phyloP scores from a whole-genome alignment of 441 rosid species.

The Populus hybrid region DNA sequence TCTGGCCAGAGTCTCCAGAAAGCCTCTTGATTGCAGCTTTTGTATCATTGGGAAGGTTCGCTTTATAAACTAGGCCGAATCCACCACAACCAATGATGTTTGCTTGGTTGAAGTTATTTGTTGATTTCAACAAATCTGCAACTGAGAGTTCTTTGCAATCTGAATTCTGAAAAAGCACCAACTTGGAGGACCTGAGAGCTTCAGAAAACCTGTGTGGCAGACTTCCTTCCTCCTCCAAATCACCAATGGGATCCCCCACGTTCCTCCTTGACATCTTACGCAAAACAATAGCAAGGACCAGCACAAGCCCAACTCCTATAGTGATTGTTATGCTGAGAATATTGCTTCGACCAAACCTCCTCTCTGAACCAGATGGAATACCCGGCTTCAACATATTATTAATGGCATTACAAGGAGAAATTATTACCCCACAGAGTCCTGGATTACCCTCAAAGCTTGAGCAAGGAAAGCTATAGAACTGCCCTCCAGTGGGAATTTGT shows the following conservation, averaged over 20 bases:
- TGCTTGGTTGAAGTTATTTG: conserved; percentile 77
- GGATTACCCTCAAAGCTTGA: conserved; percentile 91
- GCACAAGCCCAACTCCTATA: conserved; percentile 52
- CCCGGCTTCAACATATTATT: conserved; percentile 37
- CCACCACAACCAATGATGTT: conserved; percentile 91
- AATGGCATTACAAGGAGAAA: conserved; percentile 49
- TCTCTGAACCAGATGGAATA: conserved; percentile 29
- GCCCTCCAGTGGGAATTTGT: conserved; percentile 68
- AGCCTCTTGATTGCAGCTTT: conserved; percentile 85
- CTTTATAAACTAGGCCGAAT: too few species aligned
- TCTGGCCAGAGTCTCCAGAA: conserved; percentile 87
- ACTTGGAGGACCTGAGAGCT: conserved; percentile 52
- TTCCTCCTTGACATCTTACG: conserved; percentile 55
- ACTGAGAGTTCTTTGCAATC: conserved; percentile 59
- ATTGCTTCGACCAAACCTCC: conserved; percentile 47
- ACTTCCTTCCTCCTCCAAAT: conserved; percentile 53
- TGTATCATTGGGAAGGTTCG: conserved; percentile 43
- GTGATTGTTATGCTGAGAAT: conserved; percentile 58
- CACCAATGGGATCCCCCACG: conserved; percentile 36
- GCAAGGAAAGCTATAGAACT: conserved; percentile 72
- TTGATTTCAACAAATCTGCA: conserved; percentile 64
- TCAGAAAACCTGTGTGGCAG: conserved; percentile 45
- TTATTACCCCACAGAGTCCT: conserved; percentile 63
- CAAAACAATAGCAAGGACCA: conserved; percentile 51
- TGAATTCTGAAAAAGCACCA: too few species aligned